A percentile compares a stretch with the other conserved stretches of the same genome.
phyloP scores from a whole-genome alignment of 768 basidiomycete species.

The Mycena capillaripes region DNA sequence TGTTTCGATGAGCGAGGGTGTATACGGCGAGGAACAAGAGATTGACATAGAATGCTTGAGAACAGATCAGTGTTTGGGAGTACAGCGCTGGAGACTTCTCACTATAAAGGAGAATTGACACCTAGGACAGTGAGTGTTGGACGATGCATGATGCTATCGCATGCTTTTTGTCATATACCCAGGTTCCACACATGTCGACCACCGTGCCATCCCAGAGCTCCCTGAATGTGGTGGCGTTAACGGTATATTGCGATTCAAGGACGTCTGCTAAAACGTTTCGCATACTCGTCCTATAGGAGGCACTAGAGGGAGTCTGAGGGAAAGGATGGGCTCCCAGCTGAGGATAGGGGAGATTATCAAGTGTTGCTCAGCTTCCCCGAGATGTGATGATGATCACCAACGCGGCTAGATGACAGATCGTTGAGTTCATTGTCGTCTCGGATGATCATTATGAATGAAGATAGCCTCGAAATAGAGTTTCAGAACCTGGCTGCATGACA shows the following conservation, averaged over 20 bases:
- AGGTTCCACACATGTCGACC: background rate
- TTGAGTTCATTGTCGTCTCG: too few species aligned
- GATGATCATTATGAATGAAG: too few species aligned
- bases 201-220: background rate
- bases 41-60: background rate
- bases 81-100: background rate
- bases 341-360: too few species aligned
- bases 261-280: background rate
- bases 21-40: background rate
- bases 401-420: too few species aligned
- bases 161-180: background rate
- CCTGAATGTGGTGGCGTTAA: background rate
- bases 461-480: too few species aligned
- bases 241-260: background rate
- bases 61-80: background rate
- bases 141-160: too few species aligned
- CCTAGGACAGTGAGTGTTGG: background rate
- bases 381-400: too few species aligned
- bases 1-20: background rate
- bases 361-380: too few species aligned
- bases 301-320: too few species aligned
- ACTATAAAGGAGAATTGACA: background rate
- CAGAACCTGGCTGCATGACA: too few species aligned
- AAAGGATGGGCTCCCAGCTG: too few species aligned
- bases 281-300: background rate